Percentiles rank a stretch among this genome's conserved stretches.
Conservation (phyloP, 2,329 filamentous ascomycete species). For the Alternaria rosae region DNA sequence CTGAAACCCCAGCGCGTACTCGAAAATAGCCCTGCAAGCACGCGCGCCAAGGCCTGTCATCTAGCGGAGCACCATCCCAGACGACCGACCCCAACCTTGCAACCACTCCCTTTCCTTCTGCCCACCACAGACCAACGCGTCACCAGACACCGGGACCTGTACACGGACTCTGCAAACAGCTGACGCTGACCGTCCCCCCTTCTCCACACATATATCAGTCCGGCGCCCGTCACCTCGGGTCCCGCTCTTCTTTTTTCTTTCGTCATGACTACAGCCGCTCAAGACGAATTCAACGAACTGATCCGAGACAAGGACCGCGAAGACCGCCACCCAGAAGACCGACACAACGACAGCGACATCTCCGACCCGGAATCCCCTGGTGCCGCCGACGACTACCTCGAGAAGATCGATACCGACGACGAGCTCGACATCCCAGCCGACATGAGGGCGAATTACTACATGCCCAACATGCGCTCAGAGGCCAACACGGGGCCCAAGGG, state of each 20-base stretch:
- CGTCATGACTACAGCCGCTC: conserved; percentile 54
- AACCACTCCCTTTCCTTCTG: conserved; percentile 13
- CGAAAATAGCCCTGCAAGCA: conserved; percentile 17
- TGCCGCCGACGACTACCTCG: conserved; percentile 61
- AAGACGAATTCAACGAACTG: conserved; percentile 62
- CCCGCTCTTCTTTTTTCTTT: conserved; percentile 23
- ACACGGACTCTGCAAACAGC: neutral
- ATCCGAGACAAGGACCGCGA: conserved; percentile 56
- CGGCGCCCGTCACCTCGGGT: conserved; percentile 9
- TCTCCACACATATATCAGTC: conserved; percentile 35
- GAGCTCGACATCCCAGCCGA: conserved; percentile 56
- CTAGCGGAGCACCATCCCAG: conserved; percentile 6
- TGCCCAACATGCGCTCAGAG: conserved; percentile 69
- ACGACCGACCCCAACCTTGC: conserved; percentile 12
- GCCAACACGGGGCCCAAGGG: conserved; percentile 84
- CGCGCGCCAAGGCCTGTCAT: conserved; percentile 24
- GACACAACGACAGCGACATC: conserved; percentile 65
- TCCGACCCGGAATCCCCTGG: conserved; percentile 64
- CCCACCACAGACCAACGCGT: conserved; percentile 10
- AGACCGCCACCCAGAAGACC: conserved; percentile 59
- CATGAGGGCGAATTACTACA: conserved; percentile 65
- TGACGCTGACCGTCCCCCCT: neutral
- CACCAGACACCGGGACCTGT: conserved; percentile 7
- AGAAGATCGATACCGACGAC: conserved; percentile 64
- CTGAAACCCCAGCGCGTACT: conserved; percentile 12